Evolutionary conservation across 164 flowering plant genomes (phyloP).

Genomic region (Vitis labrusca): DNA sequence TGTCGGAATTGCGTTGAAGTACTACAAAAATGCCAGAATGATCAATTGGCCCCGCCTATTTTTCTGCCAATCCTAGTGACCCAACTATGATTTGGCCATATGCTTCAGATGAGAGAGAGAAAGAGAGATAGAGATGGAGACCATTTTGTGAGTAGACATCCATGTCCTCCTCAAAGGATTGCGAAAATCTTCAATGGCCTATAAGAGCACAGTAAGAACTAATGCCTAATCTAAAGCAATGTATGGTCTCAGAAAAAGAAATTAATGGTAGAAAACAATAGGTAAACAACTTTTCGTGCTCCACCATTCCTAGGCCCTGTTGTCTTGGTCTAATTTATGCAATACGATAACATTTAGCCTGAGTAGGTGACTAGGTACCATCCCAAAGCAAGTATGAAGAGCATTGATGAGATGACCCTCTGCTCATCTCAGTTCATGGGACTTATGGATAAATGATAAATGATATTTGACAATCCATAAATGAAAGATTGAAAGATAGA

Average conservation of each 20-base stretch:
- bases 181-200: conserved; percentile 20
- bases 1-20: too few species aligned
- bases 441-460: too few species aligned
- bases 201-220: conserved; percentile 10
- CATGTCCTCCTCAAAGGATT: conserved; percentile 21
- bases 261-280: not conserved
- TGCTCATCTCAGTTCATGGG: too few species aligned
- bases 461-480: too few species aligned
- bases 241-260: not conserved
- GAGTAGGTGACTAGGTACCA: not conserved
- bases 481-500: too few species aligned
- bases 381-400: not conserved
- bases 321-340: not conserved
- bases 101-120: too few species aligned
- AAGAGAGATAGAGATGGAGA: not conserved
- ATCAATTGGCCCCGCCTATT: too few species aligned
- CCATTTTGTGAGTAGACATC: conserved; percentile 22
- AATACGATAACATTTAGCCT: not conserved
- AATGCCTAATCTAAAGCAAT: not conserved
- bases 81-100: too few species aligned
- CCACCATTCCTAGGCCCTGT: conserved; percentile 1
- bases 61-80: too few species aligned
- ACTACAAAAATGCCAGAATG: too few species aligned
- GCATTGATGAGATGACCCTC: not conserved
- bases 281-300: not conserved